These are phyloP conservation scores for Mycena pura DNA, from an alignment of 768 basidiomycete genomes.

Conservation along the genomic window DNA sequence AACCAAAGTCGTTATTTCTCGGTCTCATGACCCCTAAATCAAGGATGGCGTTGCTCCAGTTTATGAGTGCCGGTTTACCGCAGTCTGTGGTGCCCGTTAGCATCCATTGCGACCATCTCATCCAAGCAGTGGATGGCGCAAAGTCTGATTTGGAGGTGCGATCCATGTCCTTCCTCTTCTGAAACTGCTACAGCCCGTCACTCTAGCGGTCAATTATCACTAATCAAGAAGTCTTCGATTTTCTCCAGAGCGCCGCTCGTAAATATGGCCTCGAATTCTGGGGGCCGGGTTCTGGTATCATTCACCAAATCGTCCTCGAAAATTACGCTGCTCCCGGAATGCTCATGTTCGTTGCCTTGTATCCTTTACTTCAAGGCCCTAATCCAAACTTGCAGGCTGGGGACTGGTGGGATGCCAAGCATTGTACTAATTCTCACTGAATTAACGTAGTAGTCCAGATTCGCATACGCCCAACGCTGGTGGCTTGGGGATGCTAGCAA, in stretches of 20 bases:
- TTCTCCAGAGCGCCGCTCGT: slow-evolving; percentile 88
- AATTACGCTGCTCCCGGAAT: slow-evolving; percentile 97
- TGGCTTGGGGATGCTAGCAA: slow-evolving; percentile 94
- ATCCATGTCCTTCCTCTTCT: not conserved
- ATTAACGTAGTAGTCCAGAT: slow-evolving; percentile 52
- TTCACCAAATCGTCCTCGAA: slow-evolving; percentile 98
- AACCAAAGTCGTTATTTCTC: not conserved
- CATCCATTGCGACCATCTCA: slow-evolving; percentile 98
- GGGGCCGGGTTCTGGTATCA: slow-evolving; percentile 92
- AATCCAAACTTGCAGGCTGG: slow-evolving; percentile 59
- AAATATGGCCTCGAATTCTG: slow-evolving; percentile 99
- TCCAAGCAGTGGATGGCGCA: slow-evolving; percentile 92
- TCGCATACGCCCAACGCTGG: slow-evolving; percentile 99
- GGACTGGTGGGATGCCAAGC: slow-evolving; percentile 62
- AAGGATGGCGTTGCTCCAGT: slow-evolving; percentile 94
- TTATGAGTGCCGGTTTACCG: slow-evolving; percentile 93
- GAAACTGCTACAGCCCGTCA: not conserved
- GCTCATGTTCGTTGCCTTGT: slow-evolving; percentile 69
- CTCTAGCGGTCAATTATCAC: slow-evolving; percentile 79
- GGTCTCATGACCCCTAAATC: slow-evolving; percentile 15
- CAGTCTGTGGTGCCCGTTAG: slow-evolving; percentile 86
- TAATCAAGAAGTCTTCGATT: slow-evolving; percentile 98
- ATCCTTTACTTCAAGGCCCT: slow-evolving; percentile 1
- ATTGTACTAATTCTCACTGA: not conserved
- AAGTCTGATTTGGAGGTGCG: slow-evolving; percentile 80